Evolutionary conservation across 192 early-diverging fungal species (phyloP).

Genomic region (Powellomyces hirtus): DNA sequence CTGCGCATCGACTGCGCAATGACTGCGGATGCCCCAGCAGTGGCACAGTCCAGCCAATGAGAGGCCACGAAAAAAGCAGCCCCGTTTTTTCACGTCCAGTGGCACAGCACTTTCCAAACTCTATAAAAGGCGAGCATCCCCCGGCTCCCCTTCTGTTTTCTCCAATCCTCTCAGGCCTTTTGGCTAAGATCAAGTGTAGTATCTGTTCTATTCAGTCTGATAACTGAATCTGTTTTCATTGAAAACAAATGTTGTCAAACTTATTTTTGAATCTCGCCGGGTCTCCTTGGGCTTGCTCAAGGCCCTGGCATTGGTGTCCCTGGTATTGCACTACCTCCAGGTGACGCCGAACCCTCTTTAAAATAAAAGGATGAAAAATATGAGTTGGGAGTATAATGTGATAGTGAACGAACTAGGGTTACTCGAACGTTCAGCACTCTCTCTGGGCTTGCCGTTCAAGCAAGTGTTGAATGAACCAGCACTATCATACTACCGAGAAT

Average conservation of each 20-base stretch:
- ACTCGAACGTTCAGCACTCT: too few relatives aligned
- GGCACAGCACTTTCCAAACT: too few relatives aligned
- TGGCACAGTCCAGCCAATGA: too few relatives aligned
- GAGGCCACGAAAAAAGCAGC: too few relatives aligned
- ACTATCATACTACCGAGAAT: too few relatives aligned
- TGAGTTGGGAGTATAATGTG: too few relatives aligned
- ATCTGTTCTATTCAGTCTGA: constrained; percentile 82
- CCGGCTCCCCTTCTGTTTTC: constrained; percentile 26
- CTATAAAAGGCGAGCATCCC: constrained; percentile 19
- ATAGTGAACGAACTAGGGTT: too few relatives aligned
- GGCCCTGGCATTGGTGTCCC: constrained; percentile 57
- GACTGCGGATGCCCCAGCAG: too few relatives aligned
- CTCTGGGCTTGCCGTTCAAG: too few relatives aligned
- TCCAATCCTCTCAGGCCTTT: constrained; percentile 73
- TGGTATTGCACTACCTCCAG: constrained; percentile 62
- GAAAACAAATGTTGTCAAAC: constrained; percentile 46
- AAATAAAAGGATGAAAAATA: constrained; percentile 21
- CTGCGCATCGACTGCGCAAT: too few relatives aligned
- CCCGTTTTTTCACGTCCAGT: too few relatives aligned
- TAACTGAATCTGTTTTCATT: constrained; percentile 54
- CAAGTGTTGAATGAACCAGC: too few relatives aligned
- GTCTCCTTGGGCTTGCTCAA: constrained; percentile 47
- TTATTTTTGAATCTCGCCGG: constrained; percentile 56
- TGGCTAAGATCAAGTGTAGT: constrained; percentile 91
- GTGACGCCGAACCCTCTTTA: constrained; percentile 41